Evolutionary conservation across 208 protist species (phyloP), one percentile per base, ranked within the genome.

Genomic region (Entamoeba moshkovskii): DNA sequence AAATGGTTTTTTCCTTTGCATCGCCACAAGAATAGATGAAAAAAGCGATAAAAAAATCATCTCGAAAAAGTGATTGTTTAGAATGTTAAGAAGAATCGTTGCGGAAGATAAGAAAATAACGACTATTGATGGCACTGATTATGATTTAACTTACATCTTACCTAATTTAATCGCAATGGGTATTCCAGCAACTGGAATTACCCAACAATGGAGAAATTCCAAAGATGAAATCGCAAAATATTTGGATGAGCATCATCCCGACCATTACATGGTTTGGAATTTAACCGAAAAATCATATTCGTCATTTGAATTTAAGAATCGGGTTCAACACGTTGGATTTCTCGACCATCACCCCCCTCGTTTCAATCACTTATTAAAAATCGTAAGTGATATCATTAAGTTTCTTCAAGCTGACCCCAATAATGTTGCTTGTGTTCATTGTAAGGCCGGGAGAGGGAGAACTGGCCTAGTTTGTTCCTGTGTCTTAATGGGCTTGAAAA

Each of bases 181-280:
- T 45, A 97, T 96, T 93, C 96, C 96, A 3, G 49, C 96, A 46
- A 73, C 48, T 48, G 94, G 94, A 33, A 93, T 95, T 52, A 94
- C 99, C 94, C 94, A 95, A 45, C 94, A 98, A 33, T 99, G 98
- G 95, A 96, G 98, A 46, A 99, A 99, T 52, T 15, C 92, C 16
- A 16, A 16, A 47, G 42, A 92, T 45, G 93, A 94, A 92, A 91
- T 94, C 52, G 95, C 42, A 49, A 33, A 95, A 93, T 99, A 99
- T 94, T 96, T 99, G 49, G 96, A 98, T 91, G 95, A 66, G n/a
- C 95, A 97, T 13, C 98, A 99, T 94, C 46, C 93, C 1, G 95
- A 97, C 3, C 95, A 96, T 73, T 99, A 98, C 95, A 52, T 92
- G 45, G 94, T 94, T 92, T 97, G 47, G 96, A 95, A 93, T 95